phyloP scores from a whole-genome alignment of 495 filamentous ascomycete genomes.

The Neurospora sublineolata region DNA sequence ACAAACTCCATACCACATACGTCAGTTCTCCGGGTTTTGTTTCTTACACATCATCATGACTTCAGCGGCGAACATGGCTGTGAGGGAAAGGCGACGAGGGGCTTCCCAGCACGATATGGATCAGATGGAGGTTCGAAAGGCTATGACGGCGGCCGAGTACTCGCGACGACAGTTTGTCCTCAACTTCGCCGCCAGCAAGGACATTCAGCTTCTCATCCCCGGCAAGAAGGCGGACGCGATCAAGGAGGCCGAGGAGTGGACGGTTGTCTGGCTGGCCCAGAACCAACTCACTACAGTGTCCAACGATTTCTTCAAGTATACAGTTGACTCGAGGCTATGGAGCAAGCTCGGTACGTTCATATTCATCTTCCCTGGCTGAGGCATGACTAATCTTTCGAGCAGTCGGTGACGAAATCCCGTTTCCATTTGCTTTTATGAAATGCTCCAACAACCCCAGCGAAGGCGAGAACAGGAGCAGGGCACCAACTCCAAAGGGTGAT shows the following conservation, averaged over 20 bases:
- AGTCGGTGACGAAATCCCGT: conserved; percentile 17
- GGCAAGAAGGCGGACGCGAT: conserved; percentile 20
- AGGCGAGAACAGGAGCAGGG: background rate
- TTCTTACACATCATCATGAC: conserved; percentile 8
- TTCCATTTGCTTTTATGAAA: conserved; percentile 22
- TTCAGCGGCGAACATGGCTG: conserved; percentile 17
- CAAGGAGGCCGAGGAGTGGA: conserved; percentile 22
- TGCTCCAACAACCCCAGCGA: background rate
- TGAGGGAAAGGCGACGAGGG: conserved; percentile 16
- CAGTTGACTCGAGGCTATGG: conserved; percentile 19
- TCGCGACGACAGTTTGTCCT: conserved; percentile 23
- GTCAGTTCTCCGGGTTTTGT: background rate
- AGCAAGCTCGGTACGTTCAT: conserved; percentile 9
- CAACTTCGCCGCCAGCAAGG: conserved; percentile 20
- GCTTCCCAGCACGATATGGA: conserved; percentile 14
- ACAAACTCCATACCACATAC: background rate
- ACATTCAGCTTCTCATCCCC: conserved; percentile 20
- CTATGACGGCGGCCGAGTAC: conserved; percentile 22
- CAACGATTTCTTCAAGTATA: conserved; percentile 22
- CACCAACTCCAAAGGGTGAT: conserved; percentile 2
- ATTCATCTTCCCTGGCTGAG: background rate
- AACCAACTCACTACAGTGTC: conserved; percentile 11
- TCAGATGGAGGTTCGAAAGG: conserved; percentile 20
- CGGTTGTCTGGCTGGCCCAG: conserved; percentile 13
- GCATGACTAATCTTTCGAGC: background rate